Percentiles rank a stretch among this genome's conserved stretches.
Evolutionary conservation across 2,329 filamentous ascomycete genomes (phyloP).

Genomic region (Sarocladiaceae sp.): DNA sequence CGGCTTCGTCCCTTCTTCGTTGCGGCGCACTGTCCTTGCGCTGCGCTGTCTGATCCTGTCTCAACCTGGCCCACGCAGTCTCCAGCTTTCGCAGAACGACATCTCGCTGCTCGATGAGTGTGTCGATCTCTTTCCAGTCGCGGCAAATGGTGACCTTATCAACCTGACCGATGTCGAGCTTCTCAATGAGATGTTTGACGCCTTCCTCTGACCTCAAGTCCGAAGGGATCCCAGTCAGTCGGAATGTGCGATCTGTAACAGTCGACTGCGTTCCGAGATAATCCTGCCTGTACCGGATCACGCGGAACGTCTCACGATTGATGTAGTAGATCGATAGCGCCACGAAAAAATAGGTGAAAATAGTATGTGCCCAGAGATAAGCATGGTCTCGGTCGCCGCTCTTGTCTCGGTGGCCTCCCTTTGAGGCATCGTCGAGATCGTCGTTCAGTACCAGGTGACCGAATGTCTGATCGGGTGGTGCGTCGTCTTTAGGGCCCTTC

Average conservation of each 20-base stretch:
- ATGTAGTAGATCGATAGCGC: slow-evolving; percentile 76
- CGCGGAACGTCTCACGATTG: slow-evolving; percentile 72
- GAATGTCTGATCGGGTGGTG: slow-evolving; percentile 9
- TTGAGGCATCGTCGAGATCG: slow-evolving; percentile 15
- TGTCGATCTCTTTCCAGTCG: slow-evolving; percentile 79
- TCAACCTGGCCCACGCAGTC: slow-evolving; percentile 71
- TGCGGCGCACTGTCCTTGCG: slow-evolving; percentile 8
- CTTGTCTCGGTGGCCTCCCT: slow-evolving; percentile 27
- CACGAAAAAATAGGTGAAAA: slow-evolving; percentile 94
- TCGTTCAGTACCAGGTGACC: slow-evolving; percentile 14
- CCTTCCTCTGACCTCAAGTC: slow-evolving; percentile 74
- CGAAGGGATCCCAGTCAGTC: slow-evolving; percentile 77
- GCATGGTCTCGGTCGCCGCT: slow-evolving; percentile 21
- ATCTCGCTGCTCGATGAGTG: slow-evolving; percentile 62
- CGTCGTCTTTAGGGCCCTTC: slow-evolving; percentile 4
- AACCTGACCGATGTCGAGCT: slow-evolving; percentile 81
- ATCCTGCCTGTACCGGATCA: slow-evolving; percentile 80
- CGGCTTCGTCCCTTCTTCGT: slow-evolving; percentile 10
- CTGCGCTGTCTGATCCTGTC: slow-evolving; percentile 20
- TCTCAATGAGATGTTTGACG: slow-evolving; percentile 82
- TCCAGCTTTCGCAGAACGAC: slow-evolving; percentile 67
- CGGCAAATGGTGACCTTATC: slow-evolving; percentile 81
- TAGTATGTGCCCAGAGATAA: slow-evolving; percentile 87
- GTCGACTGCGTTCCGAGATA: slow-evolving; percentile 92
- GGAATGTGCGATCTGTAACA: slow-evolving; percentile 91